These are phyloP conservation scores for Filobasidium uniguttulatum DNA, from an alignment of 1,284 basidiomycete genomes.

Conservation along the genomic window DNA sequence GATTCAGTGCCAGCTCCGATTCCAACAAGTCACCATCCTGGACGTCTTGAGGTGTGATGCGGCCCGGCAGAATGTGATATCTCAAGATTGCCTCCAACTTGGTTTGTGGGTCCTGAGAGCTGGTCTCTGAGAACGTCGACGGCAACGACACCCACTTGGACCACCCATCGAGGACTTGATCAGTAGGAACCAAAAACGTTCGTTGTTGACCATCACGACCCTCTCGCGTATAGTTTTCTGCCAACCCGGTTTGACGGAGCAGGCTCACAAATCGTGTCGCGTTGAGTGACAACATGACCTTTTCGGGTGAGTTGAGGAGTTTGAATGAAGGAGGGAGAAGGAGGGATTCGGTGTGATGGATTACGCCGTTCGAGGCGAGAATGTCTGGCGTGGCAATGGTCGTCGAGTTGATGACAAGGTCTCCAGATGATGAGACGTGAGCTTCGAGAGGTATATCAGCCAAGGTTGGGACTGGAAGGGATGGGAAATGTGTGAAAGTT, in stretches of 20 bases:
- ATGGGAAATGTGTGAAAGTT: not conserved
- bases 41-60: conserved; percentile 55
- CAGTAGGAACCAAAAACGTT: conserved; percentile 76
- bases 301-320: conserved; percentile 67
- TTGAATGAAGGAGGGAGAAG: conserved; percentile 64
- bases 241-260: conserved; percentile 66
- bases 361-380: conserved; percentile 81
- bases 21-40: conserved; percentile 59
- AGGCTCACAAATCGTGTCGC: conserved; percentile 82
- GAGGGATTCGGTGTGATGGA: conserved; percentile 75
- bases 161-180: conserved; percentile 57
- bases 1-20: conserved; percentile 57
- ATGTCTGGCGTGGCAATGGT: conserved; percentile 56
- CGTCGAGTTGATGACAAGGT: conserved; percentile 52
- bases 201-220: conserved; percentile 29
- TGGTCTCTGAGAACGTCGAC: conserved; percentile 20
- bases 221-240: conserved; percentile 45
- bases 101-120: too few species aligned
- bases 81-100: conserved; percentile 28
- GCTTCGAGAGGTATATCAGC: conserved; percentile 42
- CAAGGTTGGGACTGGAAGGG: not conserved
- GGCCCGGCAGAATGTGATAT: conserved; percentile 79
- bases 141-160: conserved; percentile 36
- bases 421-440: conserved; percentile 41
- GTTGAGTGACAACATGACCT: conserved; percentile 58